A percentile compares a stretch with the other conserved stretches of the same genome.
Evolutionary conservation across 768 basidiomycete genomes (phyloP).

Genomic region (Suillus placidus): DNA sequence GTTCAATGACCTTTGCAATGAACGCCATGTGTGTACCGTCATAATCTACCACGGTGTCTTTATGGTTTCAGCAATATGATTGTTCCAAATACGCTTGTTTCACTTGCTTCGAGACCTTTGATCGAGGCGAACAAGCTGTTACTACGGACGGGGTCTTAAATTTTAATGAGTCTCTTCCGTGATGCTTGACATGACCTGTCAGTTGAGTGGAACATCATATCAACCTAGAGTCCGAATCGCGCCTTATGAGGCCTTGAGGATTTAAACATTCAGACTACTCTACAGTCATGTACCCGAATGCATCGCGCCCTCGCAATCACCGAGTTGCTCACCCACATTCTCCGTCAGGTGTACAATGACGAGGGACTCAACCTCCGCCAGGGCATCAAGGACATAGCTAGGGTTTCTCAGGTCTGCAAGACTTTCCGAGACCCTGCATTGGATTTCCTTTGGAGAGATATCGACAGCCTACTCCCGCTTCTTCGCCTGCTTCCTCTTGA

Average conservation of each 20-base stretch:
- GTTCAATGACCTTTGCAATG: too few relatives aligned
- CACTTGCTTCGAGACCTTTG: background rate
- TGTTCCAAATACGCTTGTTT: background rate
- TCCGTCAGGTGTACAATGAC: background rate
- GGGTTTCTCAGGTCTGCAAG: background rate
- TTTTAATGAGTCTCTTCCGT: background rate
- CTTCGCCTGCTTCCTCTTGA: constrained; percentile 2
- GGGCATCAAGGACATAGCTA: constrained; percentile 1
- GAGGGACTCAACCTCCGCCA: background rate
- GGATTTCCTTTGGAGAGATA: constrained; percentile 3
- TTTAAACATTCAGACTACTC: background rate
- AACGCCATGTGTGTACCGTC: too few relatives aligned
- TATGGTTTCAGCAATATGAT: background rate
- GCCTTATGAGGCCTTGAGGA: background rate
- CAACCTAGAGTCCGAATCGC: background rate
- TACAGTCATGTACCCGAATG: background rate
- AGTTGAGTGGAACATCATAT: background rate
- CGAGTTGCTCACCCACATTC: constrained; percentile 5
- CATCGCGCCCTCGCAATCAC: constrained; percentile 7
- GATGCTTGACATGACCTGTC: background rate
- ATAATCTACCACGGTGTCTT: background rate
- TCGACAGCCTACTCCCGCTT: constrained; percentile 1
- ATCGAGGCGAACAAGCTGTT: background rate
- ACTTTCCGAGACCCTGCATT: constrained; percentile 4
- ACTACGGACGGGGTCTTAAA: background rate